Percentiles rank a stretch among this genome's conserved stretches.
These are phyloP conservation scores for Chaetomium sp. DNA, from an alignment of 2,329 filamentous ascomycete species.

Conservation along the genomic window DNA sequence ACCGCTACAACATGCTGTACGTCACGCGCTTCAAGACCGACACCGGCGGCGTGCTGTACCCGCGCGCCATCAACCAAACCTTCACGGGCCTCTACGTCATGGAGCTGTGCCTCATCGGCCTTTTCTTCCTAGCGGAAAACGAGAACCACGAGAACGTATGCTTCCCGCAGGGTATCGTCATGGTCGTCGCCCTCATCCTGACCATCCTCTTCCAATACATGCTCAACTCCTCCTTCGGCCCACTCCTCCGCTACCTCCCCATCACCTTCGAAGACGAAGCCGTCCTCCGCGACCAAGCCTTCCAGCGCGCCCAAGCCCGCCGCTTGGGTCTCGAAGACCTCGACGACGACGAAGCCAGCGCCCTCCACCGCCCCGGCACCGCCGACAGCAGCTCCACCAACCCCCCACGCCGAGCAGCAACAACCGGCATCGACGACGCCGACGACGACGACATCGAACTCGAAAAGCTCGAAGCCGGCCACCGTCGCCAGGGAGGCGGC, in stretches of 20 bases:
- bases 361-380: constrained; percentile 23
- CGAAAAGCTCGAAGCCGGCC: constrained; percentile 25
- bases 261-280: constrained; percentile 96
- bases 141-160: constrained; percentile 50
- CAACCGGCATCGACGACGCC: too few species aligned
- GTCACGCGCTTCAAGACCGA: constrained; percentile 85
- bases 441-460: constrained; percentile 30
- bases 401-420: too few species aligned
- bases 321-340: constrained; percentile 55
- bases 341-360: constrained; percentile 34
- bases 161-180: constrained; percentile 71
- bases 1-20: constrained; percentile 95
- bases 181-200: constrained; percentile 67
- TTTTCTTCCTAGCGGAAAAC: constrained; percentile 74
- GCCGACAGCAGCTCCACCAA: not conserved
- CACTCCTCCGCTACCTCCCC: constrained; percentile 80
- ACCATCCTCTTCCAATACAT: constrained; percentile 74
- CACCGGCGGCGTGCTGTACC: constrained; percentile 88
- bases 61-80: constrained; percentile 86
- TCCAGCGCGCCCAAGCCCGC: constrained; percentile 68
- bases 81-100: constrained; percentile 94
- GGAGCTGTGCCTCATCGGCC: constrained; percentile 80
- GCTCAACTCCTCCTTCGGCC: constrained; percentile 76
- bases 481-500: not conserved
- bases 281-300: constrained; percentile 81